A percentile compares a stretch with the other conserved stretches of the same genome.
These are phyloP conservation scores for Colletotrichum sp. DNA, from an alignment of 2,329 filamentous ascomycete genomes.

Conservation along the genomic window DNA sequence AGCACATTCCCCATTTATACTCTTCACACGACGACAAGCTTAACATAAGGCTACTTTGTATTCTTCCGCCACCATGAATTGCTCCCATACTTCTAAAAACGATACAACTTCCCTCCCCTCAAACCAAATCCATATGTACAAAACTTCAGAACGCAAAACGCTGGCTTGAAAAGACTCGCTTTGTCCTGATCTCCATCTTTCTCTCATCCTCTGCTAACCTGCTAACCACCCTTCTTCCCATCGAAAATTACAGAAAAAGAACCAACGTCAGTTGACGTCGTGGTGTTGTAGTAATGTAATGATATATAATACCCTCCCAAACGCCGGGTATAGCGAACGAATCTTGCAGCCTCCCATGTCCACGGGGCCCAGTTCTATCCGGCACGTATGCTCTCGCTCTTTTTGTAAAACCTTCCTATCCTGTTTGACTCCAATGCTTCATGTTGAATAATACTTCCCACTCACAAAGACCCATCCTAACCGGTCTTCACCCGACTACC, in stretches of 20 bases:
- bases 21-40: not conserved
- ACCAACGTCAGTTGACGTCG: not conserved
- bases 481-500: conserved; percentile 15
- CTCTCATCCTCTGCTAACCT: not conserved
- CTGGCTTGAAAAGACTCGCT: not conserved
- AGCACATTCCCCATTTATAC: not conserved
- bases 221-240: not conserved
- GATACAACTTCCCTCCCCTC: not conserved
- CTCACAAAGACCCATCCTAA: not conserved
- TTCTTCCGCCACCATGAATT: not conserved
- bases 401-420: not conserved
- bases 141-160: not conserved
- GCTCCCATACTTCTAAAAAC: not conserved
- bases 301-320: not conserved
- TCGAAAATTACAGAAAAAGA: not conserved
- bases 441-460: not conserved
- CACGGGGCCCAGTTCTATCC: not conserved
- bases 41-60: not conserved
- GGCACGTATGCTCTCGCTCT: not conserved
- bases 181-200: not conserved
- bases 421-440: not conserved
- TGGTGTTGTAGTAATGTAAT: not conserved
- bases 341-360: not conserved
- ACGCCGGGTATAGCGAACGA: conserved; percentile 1
- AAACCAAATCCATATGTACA: not conserved